These are phyloP conservation scores for Forsythia suspensa DNA, from an alignment of 257 asterid genomes.

Conservation along the genomic window DNA sequence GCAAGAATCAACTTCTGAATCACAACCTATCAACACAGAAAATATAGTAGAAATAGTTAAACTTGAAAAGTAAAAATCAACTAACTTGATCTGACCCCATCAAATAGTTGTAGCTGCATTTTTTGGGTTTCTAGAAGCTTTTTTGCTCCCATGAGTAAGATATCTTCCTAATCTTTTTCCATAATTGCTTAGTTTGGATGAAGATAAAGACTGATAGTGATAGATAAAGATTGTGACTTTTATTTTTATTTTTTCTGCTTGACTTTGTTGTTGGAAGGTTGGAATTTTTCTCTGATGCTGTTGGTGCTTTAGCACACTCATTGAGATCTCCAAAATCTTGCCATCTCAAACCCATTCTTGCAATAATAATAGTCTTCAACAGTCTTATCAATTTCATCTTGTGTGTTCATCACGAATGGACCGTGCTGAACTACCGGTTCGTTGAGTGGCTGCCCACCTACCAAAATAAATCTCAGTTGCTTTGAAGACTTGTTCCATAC, in stretches of 20 bases:
- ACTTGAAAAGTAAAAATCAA: constrained; percentile 25
- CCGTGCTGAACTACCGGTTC: constrained; percentile 91
- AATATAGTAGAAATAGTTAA: background rate
- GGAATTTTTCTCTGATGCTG: background rate
- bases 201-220: constrained; percentile 1
- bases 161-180: background rate
- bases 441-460: constrained; percentile 74
- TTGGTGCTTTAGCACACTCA: constrained; percentile 21
- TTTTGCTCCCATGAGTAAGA: constrained; percentile 5
- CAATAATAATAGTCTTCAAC: constrained; percentile 71
- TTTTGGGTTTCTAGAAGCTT: constrained; percentile 32
- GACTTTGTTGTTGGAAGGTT: constrained; percentile 5
- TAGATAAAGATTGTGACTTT: background rate
- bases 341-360: constrained; percentile 89
- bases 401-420: constrained; percentile 96
- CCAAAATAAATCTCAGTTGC: constrained; percentile 64
- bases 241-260: background rate
- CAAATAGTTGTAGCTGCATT: constrained; percentile 22
- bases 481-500: constrained; percentile 66
- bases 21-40: constrained; percentile 20
- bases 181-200: background rate
- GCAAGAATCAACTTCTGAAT: constrained; percentile 13
- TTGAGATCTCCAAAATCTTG: constrained; percentile 71
- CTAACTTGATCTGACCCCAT: constrained; percentile 25
- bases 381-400: constrained; percentile 75